phyloP scores from a whole-genome alignment of 1,284 basidiomycete genomes.

The Nidula niveotomentosa region DNA sequence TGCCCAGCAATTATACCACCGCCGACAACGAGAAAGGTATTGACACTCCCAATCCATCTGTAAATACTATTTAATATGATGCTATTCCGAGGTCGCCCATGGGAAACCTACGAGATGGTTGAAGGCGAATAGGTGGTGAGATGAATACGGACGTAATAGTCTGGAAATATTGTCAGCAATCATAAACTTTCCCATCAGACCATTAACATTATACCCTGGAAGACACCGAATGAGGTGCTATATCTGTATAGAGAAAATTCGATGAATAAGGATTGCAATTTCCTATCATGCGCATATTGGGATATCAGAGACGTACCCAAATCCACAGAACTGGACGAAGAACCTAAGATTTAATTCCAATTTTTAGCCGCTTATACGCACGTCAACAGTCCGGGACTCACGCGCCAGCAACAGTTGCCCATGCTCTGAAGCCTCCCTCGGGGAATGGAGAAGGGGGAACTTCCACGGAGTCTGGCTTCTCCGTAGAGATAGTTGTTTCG shows the following conservation, averaged over 20 bases:
- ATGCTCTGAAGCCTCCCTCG: conserved; percentile 17
- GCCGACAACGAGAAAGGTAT: conserved; percentile 10
- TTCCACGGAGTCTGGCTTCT: no score
- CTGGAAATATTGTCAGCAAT: not conserved
- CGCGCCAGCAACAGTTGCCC: conserved; percentile 19
- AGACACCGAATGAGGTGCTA: not conserved
- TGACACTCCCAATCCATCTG: conserved; percentile 18
- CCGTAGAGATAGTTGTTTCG: no score
- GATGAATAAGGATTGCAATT: not conserved
- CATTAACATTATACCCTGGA: not conserved
- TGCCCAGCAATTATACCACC: conserved; percentile 13
- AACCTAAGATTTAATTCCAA: not conserved
- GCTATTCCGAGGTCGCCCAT: not conserved
- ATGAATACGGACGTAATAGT: conserved; percentile 11
- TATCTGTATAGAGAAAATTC: not conserved
- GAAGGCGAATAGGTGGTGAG: conserved; percentile 10
- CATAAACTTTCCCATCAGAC: not conserved
- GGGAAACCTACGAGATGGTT: conserved; percentile 9
- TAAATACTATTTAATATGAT: not conserved
- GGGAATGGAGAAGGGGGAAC: conserved; percentile 1
- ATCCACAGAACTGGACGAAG: conserved; percentile 1
- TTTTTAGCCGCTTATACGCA: not conserved
- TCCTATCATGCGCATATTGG: no score
- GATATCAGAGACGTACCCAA: not conserved
- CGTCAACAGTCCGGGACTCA: conserved; percentile 7